phyloP scores from a whole-genome alignment of 352 stramenopile genomes.

The Phytopythium helicoides region DNA sequence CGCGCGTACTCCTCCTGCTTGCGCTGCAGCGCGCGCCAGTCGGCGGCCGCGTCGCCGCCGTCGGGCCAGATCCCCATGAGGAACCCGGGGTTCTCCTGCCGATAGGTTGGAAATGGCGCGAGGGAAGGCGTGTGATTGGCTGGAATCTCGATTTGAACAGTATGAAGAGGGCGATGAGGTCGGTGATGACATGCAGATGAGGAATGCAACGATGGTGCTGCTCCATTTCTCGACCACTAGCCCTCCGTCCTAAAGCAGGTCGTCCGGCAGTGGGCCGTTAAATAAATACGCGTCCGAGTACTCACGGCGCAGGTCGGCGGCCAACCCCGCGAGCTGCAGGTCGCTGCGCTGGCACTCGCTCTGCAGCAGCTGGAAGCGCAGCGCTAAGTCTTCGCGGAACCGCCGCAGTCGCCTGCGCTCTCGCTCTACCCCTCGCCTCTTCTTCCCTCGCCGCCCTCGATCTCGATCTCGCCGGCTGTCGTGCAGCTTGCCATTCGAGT shows the following conservation, averaged over 20 bases:
- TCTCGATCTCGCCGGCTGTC: too few species aligned
- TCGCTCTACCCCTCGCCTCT: slow-evolving; percentile 20
- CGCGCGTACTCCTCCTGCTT: slow-evolving; percentile 65
- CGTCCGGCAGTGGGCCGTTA: slow-evolving; percentile 18
- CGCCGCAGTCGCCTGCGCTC: slow-evolving; percentile 37
- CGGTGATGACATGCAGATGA: too few species aligned
- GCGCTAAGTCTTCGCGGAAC: slow-evolving; percentile 42
- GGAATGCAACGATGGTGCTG: too few species aligned
- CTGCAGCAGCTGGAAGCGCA: slow-evolving; percentile 59
- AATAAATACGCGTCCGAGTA: slow-evolving; percentile 73
- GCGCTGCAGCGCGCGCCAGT: slow-evolving; percentile 35
- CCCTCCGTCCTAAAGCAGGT: slow-evolving; percentile 24
- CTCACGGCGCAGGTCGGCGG: slow-evolving; percentile 54
- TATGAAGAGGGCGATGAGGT: too few species aligned
- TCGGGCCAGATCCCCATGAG: slow-evolving; percentile 65
- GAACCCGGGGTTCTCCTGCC: too few species aligned
- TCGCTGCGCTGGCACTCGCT: slow-evolving; percentile 54
- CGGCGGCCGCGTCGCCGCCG: slow-evolving; percentile 17
- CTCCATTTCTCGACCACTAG: too few species aligned
- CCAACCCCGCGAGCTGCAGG: slow-evolving; percentile 49
- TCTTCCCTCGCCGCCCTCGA: neutral
- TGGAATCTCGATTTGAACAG: slow-evolving; percentile 4
- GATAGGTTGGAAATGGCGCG: slow-evolving; percentile 4
- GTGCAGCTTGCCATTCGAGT: too few species aligned
- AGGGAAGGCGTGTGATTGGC: slow-evolving; percentile 44